Percentiles rank a stretch among this genome's conserved stretches.
These are phyloP conservation scores for Salix purpurea DNA, from an alignment of 345 rosid genomes.

Conservation along the genomic window DNA sequence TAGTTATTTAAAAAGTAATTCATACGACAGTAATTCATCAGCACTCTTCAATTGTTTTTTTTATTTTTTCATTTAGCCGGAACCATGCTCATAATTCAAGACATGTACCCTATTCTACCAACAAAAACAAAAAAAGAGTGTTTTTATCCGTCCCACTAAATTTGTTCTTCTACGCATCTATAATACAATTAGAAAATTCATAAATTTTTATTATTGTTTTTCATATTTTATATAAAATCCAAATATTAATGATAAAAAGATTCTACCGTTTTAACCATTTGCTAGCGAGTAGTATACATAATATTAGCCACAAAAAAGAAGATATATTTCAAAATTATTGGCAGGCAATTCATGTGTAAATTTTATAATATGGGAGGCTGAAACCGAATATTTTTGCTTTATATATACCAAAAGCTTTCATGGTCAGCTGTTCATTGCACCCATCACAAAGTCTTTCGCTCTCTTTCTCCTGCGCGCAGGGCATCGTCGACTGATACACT, in stretches of 20 bases:
- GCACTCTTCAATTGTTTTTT: too few relatives aligned
- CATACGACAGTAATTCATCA: not conserved
- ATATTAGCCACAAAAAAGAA: not conserved
- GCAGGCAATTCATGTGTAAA: not conserved
- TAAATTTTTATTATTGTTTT: too few relatives aligned
- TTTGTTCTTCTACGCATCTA: not conserved
- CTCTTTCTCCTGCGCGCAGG: constrained; percentile 3
- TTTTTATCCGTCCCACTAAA: too few relatives aligned
- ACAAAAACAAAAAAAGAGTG: too few relatives aligned
- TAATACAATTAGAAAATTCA: not conserved
- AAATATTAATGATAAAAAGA: too few relatives aligned
- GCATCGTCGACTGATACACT: too few relatives aligned
- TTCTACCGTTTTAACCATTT: too few relatives aligned
- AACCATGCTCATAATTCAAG: not conserved
- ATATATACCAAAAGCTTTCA: constrained; percentile 3
- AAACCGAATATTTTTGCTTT: constrained; percentile 23
- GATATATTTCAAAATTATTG: not conserved
- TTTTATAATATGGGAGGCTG: constrained; percentile 2
- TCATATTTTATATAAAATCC: too few relatives aligned
- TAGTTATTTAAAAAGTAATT: not conserved
- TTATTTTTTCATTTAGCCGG: too few relatives aligned
- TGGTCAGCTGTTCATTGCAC: constrained; percentile 35
- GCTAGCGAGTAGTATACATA: too few relatives aligned
- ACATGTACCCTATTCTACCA: not conserved
- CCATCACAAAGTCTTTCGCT: constrained; percentile 8